Evolutionary conservation across 2,329 filamentous ascomycete genomes (phyloP), one percentile per base, ranked within the genome.

Genomic region (Knufia petricola): DNA sequence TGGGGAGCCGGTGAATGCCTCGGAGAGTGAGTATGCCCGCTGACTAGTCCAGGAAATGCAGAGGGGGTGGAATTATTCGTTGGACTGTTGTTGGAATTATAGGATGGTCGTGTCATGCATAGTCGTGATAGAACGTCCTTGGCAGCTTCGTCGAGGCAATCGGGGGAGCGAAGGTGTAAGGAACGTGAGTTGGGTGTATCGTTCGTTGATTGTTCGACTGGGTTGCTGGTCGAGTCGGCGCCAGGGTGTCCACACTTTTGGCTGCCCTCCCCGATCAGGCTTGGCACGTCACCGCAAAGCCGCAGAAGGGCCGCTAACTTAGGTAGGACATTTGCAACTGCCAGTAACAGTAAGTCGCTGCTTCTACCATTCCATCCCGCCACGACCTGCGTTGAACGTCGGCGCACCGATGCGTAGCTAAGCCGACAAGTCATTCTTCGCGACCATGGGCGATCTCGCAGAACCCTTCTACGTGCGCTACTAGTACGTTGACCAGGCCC

Each of bases 401-500:
- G 12, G 26, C 26, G 6, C 26, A 28, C 26, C 26, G 26, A 28
- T 28, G 26, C 26, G 26, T 12, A 6, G 12, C 12, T 12, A 6
- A 28, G 6, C 26, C 26, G 6, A 28, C 12, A n/a, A n/a, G n/a
- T n/a, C n/a, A 28, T 28, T 28, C 26, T 28, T 28, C 13, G 41
- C 26, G 7, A 72, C 62, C 52, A 88, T 84, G 76, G 73, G 84
- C 59, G 73, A 77, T 50, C 69, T 75, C 59, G 84, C 77, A 66
- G 89, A 95, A 61, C 83, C 85, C 6, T 96, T 98, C 66, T 98
- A 98, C 63, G 72, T 98, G 58, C 83, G 92, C 61, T 98, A 98
- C 76, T 98, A 98, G 90, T 95, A 79, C 66, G 85, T 66, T 30
- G 58, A 48, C 42, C 50, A 50, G 43, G 45, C 49, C 50, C 55